A percentile compares a stretch with the other conserved stretches of the same genome.
phyloP scores from a whole-genome alignment of 176 grass and related monocot genomes.

The Paspalum vaginatum region DNA sequence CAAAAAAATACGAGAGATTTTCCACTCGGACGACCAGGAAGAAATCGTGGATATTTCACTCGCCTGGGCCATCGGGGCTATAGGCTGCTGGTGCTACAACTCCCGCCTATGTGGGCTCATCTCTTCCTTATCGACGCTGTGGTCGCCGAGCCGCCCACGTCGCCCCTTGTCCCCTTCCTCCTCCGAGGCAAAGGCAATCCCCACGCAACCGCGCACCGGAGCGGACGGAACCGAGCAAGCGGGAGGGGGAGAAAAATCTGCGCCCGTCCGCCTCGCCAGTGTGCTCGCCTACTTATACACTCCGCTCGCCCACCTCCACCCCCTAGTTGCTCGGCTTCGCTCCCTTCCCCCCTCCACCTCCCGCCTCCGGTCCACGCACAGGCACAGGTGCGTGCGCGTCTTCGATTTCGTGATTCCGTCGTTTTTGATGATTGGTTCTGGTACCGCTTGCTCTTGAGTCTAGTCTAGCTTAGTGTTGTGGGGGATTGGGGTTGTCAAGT shows the following conservation, averaged over 20 bases:
- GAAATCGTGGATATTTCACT: conserved; percentile 5
- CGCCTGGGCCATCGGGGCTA: background rate
- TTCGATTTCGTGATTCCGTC: background rate
- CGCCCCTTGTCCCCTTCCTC: background rate
- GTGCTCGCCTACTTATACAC: conserved; percentile 38
- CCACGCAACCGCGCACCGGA: conserved; percentile 50
- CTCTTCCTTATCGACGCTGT: conserved; percentile 50
- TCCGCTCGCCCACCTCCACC: background rate
- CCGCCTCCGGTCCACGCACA: conserved; percentile 9
- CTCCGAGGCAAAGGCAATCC: conserved; percentile 17
- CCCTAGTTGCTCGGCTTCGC: background rate
- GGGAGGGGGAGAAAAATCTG: conserved; percentile 32
- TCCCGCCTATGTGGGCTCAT: conserved; percentile 44
- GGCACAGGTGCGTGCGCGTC: conserved; percentile 29
- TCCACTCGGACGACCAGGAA: background rate
- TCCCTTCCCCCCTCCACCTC: background rate
- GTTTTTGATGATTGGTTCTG: background rate
- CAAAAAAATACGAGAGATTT: background rate
- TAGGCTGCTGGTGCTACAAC: background rate
- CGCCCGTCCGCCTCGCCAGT: background rate
- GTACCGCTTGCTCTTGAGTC: background rate
- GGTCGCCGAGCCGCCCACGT: conserved; percentile 50
- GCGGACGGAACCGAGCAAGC: background rate
- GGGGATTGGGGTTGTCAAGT: background rate
- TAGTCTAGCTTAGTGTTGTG: background rate